phyloP scores from a whole-genome alignment of 306 rosid species.

The Rosa persica region DNA sequence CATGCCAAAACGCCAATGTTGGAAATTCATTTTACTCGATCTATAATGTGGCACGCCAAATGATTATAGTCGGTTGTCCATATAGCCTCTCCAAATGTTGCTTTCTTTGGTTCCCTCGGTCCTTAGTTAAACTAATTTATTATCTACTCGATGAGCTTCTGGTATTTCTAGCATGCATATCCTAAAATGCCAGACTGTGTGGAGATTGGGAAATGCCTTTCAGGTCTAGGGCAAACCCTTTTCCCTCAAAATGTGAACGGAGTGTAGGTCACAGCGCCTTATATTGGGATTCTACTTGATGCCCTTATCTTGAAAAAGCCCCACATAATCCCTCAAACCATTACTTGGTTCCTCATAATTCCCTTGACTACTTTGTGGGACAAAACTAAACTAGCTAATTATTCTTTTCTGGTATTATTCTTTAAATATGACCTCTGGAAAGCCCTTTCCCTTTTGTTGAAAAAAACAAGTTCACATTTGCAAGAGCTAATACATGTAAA shows the following conservation, averaged over 20 bases:
- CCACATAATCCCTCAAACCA: slow-evolving; percentile 15
- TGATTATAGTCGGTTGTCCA: background rate
- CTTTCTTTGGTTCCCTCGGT: too few relatives aligned
- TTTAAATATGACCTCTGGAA: background rate
- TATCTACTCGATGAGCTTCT: background rate
- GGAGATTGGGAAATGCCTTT: slow-evolving; percentile 3
- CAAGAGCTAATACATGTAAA: background rate
- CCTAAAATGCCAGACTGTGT: background rate
- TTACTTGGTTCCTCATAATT: slow-evolving; percentile 3
- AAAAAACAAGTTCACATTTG: background rate
- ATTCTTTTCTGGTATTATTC: background rate
- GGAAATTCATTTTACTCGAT: background rate
- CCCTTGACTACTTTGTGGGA: slow-evolving; percentile 1
- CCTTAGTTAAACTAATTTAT: too few relatives aligned
- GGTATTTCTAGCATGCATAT: background rate
- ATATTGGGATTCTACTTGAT: slow-evolving; percentile 14
- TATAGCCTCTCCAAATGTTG: background rate
- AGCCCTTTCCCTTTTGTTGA: background rate
- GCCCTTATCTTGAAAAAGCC: background rate
- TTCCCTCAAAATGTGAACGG: background rate
- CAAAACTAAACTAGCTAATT: background rate
- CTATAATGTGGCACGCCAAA: background rate
- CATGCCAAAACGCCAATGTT: too few relatives aligned
- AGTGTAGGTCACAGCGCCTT: background rate
- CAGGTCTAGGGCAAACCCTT: background rate